phyloP scores from a whole-genome alignment of 208 protist species.

The Leishmania major region DNA sequence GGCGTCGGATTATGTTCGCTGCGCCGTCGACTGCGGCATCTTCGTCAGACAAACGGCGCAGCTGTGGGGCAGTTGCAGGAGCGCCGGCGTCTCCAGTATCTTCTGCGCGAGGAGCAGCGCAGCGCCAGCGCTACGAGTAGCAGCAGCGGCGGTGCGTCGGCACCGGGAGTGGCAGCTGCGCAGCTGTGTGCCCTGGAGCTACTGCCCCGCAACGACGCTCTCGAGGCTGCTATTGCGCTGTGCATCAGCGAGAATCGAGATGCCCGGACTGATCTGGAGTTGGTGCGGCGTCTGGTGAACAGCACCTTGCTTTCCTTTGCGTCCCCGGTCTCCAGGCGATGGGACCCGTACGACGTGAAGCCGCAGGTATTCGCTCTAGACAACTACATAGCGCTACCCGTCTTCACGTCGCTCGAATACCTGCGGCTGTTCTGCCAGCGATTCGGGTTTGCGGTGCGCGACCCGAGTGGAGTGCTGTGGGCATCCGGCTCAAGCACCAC shows the following conservation, averaged over 20 bases:
- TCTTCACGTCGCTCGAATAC: constrained; percentile 84
- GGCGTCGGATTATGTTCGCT: constrained; percentile 12
- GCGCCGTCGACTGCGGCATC: constrained; percentile 29
- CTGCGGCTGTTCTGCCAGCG: constrained; percentile 71
- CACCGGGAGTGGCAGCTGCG: not conserved
- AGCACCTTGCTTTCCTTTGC: constrained; percentile 81
- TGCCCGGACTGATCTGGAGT: constrained; percentile 79
- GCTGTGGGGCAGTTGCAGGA: constrained; percentile 32
- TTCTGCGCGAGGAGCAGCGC: constrained; percentile 18
- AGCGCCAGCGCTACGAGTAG: not conserved
- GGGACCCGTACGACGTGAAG: constrained; percentile 90
- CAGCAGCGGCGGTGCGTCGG: constrained; percentile 3
- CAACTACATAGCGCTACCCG: constrained; percentile 84
- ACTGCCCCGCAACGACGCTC: constrained; percentile 66
- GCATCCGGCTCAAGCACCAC: constrained; percentile 36
- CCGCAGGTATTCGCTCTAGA: constrained; percentile 89
- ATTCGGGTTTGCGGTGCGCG: constrained; percentile 71
- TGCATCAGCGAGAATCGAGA: constrained; percentile 77
- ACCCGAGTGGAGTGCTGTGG: constrained; percentile 83
- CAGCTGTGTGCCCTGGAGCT: constrained; percentile 25
- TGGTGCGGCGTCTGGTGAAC: constrained; percentile 76
- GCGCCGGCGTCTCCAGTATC: constrained; percentile 36
- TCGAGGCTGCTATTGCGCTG: constrained; percentile 83
- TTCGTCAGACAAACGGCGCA: constrained; percentile 26
- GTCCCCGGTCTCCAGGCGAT: constrained; percentile 61